Conservation (phyloP, 2,329 filamentous ascomycete genomes). For the Curvularia hawaiiensis region DNA sequence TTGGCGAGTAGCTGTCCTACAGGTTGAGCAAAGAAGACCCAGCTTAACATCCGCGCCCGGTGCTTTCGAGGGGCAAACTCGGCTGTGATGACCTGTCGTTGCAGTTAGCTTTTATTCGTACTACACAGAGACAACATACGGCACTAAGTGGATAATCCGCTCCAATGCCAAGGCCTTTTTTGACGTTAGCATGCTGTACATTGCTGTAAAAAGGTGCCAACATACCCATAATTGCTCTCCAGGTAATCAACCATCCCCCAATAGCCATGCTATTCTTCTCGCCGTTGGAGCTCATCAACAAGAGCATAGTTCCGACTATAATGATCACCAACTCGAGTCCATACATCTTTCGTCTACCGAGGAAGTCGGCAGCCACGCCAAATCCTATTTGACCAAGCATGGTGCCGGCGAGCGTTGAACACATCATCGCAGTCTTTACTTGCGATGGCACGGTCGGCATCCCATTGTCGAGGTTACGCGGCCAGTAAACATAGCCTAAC, state of each 20-base stretch:
- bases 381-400: slow-evolving; percentile 48
- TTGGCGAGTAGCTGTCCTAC: slow-evolving; percentile 46
- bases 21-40: slow-evolving; percentile 51
- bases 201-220: background rate
- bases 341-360: slow-evolving; percentile 49
- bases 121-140: slow-evolving; percentile 10
- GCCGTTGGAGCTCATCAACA: slow-evolving; percentile 47
- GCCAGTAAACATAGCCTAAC: slow-evolving; percentile 49
- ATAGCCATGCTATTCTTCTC: slow-evolving; percentile 46
- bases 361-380: slow-evolving; percentile 46
- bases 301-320: slow-evolving; percentile 47
- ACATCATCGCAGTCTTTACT: slow-evolving; percentile 47
- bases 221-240: slow-evolving; percentile 48
- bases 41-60: slow-evolving; percentile 49
- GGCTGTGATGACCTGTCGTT: slow-evolving; percentile 38
- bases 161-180: slow-evolving; percentile 42
- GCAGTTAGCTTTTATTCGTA: slow-evolving; percentile 2
- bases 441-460: slow-evolving; percentile 34
- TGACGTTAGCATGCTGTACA: slow-evolving; percentile 2
- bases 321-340: slow-evolving; percentile 50
- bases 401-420: slow-evolving; percentile 47
- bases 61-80: slow-evolving; percentile 48
- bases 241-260: slow-evolving; percentile 48
- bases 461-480: slow-evolving; percentile 27
- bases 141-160: slow-evolving; percentile 48